Evolutionary conservation across 2,329 filamentous ascomycete species (phyloP), one percentile per base, ranked within the genome.

Genomic region (Alternaria novae-zelandiae): DNA sequence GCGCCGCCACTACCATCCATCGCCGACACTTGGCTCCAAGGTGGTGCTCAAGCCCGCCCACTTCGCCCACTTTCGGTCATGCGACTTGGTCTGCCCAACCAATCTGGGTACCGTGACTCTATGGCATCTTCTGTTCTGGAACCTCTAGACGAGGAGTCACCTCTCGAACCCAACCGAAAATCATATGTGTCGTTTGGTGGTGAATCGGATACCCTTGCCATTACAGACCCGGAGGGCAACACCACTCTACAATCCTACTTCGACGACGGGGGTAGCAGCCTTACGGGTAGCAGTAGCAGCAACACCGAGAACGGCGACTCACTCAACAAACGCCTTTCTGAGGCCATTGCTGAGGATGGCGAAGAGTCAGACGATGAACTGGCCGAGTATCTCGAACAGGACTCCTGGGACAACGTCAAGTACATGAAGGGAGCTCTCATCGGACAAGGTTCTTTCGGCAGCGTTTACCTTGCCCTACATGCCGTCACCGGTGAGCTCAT

Each of bases 361-460:
- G 95, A 97, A 77, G 96, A 97, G 73, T 89, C 89, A 7, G 95
- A 98, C 73, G 92, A 94, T 75, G 94, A 96, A 72, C 86, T 98
- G 21, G 89, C 91, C 71, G 94, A 94, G 75, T 97, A 97, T 85
- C 86, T 98, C 44, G 90, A 93, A 32, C 93, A 93, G 68, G 93
- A 97, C 77, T 96, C 93, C 9, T 98, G 96, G 89, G 94, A 96
- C 69, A 94, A 97, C 67, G 92, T 95, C 83, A 97, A 97, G 80
- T 99, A 96, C 92, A 98, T 99, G 94, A 97, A 98, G 84, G 96
- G 96, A 76, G 94, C 95, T 30, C 86, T 98, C 67, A 99, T 99
- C 70, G 96, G 96, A 30, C 94, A 97, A 81, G 96, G 96, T 67
- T 97, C 94, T 5, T 99, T 99, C 75, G 96, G 96, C 74, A 94